Evolutionary conservation across 345 rosid species (phyloP).

Genomic region (Citrus hindsii): DNA sequence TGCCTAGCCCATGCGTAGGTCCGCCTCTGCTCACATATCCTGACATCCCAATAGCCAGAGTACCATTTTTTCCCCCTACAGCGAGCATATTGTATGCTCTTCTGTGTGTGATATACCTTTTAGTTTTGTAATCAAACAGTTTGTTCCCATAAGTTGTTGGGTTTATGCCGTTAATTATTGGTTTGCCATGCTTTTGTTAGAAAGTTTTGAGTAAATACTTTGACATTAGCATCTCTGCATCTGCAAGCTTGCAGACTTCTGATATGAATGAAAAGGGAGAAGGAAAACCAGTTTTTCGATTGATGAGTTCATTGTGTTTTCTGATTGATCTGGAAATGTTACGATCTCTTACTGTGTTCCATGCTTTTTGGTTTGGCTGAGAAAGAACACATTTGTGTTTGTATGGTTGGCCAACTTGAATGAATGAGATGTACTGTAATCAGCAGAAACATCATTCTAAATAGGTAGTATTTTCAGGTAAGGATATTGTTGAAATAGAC

Average conservation of each 20-base stretch:
- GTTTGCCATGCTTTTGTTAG: neutral
- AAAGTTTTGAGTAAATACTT: neutral
- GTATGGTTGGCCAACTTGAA: neutral
- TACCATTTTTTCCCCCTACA: too few relatives aligned
- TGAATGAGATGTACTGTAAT: neutral
- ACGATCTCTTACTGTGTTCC: neutral
- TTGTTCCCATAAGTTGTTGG: neutral
- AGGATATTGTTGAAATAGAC: constrained; percentile 60
- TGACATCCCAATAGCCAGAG: too few relatives aligned
- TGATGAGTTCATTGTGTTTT: neutral
- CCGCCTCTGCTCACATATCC: too few relatives aligned
- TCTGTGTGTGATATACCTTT: neutral
- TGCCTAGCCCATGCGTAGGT: too few relatives aligned
- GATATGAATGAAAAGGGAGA: neutral
- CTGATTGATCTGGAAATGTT: neutral
- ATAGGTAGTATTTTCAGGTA: constrained; percentile 39
- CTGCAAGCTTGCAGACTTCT: neutral
- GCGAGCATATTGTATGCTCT: neutral
- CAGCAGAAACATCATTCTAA: constrained; percentile 7
- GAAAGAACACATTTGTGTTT: neutral
- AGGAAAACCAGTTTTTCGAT: neutral
- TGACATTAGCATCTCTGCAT: neutral
- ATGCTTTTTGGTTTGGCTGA: neutral
- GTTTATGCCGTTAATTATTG: neutral
- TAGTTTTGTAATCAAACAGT: neutral